Conservation (phyloP, 2,329 filamentous ascomycete species). For the Rhynchosporium graminicola region DNA sequence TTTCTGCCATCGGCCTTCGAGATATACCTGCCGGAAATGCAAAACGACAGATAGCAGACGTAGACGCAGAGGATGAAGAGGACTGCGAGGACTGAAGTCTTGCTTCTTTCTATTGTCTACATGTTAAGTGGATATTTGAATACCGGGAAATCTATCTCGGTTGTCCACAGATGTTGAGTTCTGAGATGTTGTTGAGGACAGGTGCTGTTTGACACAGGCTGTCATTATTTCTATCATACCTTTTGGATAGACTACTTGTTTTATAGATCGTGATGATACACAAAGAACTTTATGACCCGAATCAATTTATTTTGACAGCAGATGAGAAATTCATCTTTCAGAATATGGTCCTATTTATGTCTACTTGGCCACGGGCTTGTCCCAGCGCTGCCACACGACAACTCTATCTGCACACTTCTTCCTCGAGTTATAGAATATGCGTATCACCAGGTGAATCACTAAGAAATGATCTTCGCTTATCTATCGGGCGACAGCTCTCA, state of each 20-base stretch:
- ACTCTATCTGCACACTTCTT: too few relatives aligned
- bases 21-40: conserved; percentile 25
- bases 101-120: not conserved
- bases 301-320: not conserved
- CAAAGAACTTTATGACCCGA: not conserved
- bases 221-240: conserved; percentile 1
- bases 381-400: too few relatives aligned
- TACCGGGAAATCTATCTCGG: too few relatives aligned
- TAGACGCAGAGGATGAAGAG: not conserved
- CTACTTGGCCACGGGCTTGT: too few relatives aligned
- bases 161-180: not conserved
- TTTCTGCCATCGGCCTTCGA: conserved; percentile 26
- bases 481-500: too few relatives aligned
- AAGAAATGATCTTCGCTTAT: too few relatives aligned
- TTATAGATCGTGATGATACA: conserved; percentile 6
- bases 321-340: not conserved
- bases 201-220: not conserved
- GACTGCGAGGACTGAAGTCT: not conserved
- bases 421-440: too few relatives aligned
- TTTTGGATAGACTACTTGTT: not conserved
- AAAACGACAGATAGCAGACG: not conserved
- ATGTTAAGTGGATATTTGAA: not conserved
- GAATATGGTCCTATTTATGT: too few relatives aligned
- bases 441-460: too few relatives aligned
- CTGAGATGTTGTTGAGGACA: not conserved